Evolutionary conservation across 371 early-diverging fungal species (phyloP).

Genomic region (Rhizopus delemar): DNA sequence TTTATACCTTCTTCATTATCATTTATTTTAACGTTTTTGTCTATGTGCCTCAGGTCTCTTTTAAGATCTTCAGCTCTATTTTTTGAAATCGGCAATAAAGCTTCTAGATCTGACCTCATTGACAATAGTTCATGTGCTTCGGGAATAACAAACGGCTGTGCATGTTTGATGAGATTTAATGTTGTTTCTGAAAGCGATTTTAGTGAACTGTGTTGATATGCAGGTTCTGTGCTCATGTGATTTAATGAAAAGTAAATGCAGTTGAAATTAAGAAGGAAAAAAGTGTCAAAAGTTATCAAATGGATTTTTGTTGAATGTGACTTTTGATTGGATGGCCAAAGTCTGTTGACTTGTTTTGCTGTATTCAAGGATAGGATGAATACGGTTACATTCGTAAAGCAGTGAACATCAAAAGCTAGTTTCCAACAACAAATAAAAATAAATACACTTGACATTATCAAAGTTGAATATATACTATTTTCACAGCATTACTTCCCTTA

Average conservation of each 20-base stretch:
- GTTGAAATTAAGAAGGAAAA: too few relatives aligned
- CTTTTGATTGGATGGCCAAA: too few relatives aligned
- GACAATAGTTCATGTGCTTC: constrained; percentile 30
- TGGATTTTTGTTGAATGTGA: too few relatives aligned
- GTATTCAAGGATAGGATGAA: too few relatives aligned
- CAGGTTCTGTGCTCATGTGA: constrained; percentile 22
- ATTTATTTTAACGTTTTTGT: constrained; percentile 3
- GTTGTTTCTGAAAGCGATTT: constrained; percentile 18
- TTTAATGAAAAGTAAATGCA: constrained; percentile 1
- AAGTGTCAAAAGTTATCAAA: too few relatives aligned
- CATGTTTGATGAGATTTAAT: constrained; percentile 3
- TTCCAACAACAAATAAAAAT: too few relatives aligned
- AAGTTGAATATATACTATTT: too few relatives aligned
- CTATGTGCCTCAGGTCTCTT: constrained; percentile 16
- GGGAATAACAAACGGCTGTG: constrained; percentile 27
- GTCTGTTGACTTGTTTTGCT: too few relatives aligned
- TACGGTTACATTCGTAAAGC: too few relatives aligned
- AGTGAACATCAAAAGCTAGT: too few relatives aligned
- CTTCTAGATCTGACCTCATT: constrained; percentile 39
- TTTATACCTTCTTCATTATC: constrained; percentile 3
- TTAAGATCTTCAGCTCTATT: constrained; percentile 24
- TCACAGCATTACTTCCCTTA: too few relatives aligned
- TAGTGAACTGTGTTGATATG: constrained; percentile 26
- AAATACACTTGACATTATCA: too few relatives aligned
- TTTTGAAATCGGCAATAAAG: constrained; percentile 23